Conservation (phyloP, 108 stramenopile species). For the Cyclotella atomus region DNA sequence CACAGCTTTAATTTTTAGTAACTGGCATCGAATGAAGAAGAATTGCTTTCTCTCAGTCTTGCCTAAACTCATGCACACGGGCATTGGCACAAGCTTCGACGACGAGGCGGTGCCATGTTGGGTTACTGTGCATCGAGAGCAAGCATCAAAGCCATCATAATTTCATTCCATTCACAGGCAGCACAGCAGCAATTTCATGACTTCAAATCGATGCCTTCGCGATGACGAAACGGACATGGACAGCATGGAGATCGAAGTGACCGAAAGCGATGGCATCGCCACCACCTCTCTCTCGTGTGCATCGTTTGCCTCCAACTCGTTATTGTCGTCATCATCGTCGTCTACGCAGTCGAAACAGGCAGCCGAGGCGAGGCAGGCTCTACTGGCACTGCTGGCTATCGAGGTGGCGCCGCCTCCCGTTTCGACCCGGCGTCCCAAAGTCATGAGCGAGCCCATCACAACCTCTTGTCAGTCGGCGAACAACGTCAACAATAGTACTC, state of each 20-base stretch:
- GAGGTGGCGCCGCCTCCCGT: constrained; percentile 4
- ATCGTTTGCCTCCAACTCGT: not conserved
- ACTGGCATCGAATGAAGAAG: too few species aligned
- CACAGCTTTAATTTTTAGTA: too few species aligned
- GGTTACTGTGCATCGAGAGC: too few species aligned
- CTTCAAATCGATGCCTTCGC: not conserved
- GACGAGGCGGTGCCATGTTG: too few species aligned
- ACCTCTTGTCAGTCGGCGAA: constrained; percentile 2
- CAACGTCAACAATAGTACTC: not conserved
- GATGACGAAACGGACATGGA: constrained; percentile 13
- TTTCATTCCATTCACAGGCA: too few species aligned
- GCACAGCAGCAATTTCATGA: not conserved
- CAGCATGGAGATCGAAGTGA: constrained; percentile 52
- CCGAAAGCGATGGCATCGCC: constrained; percentile 33
- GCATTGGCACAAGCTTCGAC: too few species aligned
- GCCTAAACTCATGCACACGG: too few species aligned
- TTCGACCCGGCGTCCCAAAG: not conserved
- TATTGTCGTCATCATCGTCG: constrained; percentile 3
- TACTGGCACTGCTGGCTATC: constrained; percentile 24
- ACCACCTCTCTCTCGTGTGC: constrained; percentile 36
- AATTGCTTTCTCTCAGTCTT: too few species aligned
- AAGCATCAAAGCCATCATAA: too few species aligned
- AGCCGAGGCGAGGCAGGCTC: constrained; percentile 1
- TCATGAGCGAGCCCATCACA: constrained; percentile 13
- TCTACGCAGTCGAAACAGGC: not conserved